A percentile compares a stretch with the other conserved stretches of the same genome.
phyloP scores from a whole-genome alignment of 345 rosid species.

The Arabidopsis arenosa region DNA sequence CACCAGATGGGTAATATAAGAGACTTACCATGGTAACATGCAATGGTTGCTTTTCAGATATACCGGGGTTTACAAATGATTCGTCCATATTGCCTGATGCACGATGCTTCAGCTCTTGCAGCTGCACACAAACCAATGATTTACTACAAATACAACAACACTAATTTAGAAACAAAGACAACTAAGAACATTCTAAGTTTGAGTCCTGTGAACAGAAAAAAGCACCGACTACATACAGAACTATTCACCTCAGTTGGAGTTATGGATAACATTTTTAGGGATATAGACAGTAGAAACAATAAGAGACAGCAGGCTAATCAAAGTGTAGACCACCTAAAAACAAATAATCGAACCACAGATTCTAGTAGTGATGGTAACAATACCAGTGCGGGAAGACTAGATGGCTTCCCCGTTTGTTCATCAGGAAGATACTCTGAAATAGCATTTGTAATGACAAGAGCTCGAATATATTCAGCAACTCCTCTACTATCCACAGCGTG shows the following conservation, averaged over 20 bases:
- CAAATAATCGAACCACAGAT: background rate
- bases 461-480: conserved; percentile 88
- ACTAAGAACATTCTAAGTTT: background rate
- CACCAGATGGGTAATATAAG: background rate
- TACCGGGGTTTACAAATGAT: conserved; percentile 76
- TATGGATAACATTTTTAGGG: background rate
- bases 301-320: background rate
- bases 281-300: background rate
- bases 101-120: conserved; percentile 94
- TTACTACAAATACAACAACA: conserved; percentile 27
- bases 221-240: background rate
- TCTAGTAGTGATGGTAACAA: background rate
- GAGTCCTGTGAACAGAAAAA: background rate
- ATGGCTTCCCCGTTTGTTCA: conserved; percentile 76
- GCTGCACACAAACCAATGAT: conserved; percentile 52
- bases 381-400: conserved; percentile 92
- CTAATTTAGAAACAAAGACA: conserved; percentile 12
- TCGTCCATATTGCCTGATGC: conserved; percentile 76
- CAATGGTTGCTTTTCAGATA: conserved; percentile 91
- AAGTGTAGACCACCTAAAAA: background rate
- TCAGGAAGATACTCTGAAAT: conserved; percentile 94
- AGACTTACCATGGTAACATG: conserved; percentile 91
- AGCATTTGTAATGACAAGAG: conserved; percentile 82
- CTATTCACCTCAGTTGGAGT: background rate
- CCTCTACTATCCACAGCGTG: conserved; percentile 84